Conservation (phyloP, 1,284 basidiomycete species). For the Crucibulum cyathiforme region DNA sequence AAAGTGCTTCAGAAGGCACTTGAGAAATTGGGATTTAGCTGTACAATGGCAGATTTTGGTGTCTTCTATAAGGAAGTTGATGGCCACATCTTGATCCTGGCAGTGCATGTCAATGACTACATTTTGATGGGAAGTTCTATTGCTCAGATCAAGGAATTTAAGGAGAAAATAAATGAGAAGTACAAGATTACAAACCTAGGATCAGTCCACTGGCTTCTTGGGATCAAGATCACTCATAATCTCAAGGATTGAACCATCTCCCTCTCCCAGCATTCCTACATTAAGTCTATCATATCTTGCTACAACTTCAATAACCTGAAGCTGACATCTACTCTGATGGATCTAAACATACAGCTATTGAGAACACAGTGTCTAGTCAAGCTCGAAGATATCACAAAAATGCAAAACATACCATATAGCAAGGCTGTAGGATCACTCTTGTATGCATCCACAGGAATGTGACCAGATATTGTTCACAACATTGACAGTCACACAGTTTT, state of each 20-base stretch:
- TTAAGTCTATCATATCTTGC: slow-evolving; percentile 20
- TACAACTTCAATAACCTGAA: slow-evolving; percentile 22
- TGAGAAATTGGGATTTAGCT: not conserved
- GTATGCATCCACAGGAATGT: not conserved
- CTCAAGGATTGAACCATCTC: slow-evolving; percentile 10
- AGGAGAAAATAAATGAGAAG: slow-evolving; percentile 16
- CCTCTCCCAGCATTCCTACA: slow-evolving; percentile 31
- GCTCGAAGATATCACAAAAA: not conserved
- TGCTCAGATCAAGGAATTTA: slow-evolving; percentile 10
- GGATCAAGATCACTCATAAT: slow-evolving; percentile 28
- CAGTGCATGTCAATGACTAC: not conserved
- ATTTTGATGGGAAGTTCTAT: slow-evolving; percentile 14
- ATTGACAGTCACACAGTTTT: not conserved
- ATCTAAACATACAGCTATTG: slow-evolving; percentile 13
- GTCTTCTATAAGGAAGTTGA: not conserved
- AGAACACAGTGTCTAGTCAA: slow-evolving; percentile 4
- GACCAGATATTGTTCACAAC: not conserved
- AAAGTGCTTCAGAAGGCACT: not conserved
- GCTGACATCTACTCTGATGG: slow-evolving; percentile 28
- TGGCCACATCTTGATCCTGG: not conserved
- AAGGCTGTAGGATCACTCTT: not conserved
- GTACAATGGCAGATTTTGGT: not conserved
- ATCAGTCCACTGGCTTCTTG: slow-evolving; percentile 27
- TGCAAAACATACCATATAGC: not conserved
- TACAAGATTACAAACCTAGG: slow-evolving; percentile 5